Conservation (phyloP, 2,329 filamentous ascomycete genomes). For the Magnaporthiopsis incrustans region DNA sequence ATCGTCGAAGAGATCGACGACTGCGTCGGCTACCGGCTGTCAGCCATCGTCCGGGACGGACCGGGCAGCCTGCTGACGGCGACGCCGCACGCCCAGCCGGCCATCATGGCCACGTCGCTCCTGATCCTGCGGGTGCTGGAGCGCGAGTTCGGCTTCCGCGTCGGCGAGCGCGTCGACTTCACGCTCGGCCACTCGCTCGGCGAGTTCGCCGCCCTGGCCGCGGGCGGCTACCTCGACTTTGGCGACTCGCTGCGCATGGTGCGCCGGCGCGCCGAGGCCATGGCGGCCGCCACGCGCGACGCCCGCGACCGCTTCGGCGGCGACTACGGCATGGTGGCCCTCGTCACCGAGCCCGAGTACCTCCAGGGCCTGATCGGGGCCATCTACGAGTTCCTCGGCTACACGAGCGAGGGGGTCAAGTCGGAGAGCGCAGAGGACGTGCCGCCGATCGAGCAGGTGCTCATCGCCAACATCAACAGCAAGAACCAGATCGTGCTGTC, state of each 20-base stretch:
- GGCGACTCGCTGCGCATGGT: slow-evolving; percentile 72
- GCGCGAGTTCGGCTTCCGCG: slow-evolving; percentile 71
- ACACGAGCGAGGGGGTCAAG: slow-evolving; percentile 56
- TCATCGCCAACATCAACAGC: slow-evolving; percentile 89
- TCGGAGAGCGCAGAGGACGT: slow-evolving; percentile 59
- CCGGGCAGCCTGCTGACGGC: slow-evolving; percentile 69
- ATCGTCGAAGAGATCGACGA: slow-evolving; percentile 81
- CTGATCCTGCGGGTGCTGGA: slow-evolving; percentile 84
- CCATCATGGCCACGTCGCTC: slow-evolving; percentile 92
- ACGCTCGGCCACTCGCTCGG: slow-evolving; percentile 86
- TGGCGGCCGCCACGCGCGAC: slow-evolving; percentile 66
- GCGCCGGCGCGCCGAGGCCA: slow-evolving; percentile 68
- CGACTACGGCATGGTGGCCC: slow-evolving; percentile 88
- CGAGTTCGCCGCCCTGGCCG: slow-evolving; percentile 86
- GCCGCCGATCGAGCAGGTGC: slow-evolving; percentile 75
- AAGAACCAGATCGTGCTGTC: slow-evolving; percentile 95
- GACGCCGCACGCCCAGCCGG: slow-evolving; percentile 85
- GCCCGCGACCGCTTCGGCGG: slow-evolving; percentile 62
- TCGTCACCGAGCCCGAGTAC: slow-evolving; percentile 79
- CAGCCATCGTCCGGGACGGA: slow-evolving; percentile 69
- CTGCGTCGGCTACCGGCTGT: slow-evolving; percentile 65
- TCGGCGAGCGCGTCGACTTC: slow-evolving; percentile 65
- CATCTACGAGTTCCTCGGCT: slow-evolving; percentile 71
- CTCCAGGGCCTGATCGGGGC: slow-evolving; percentile 61
- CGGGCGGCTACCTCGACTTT: slow-evolving; percentile 72